Base-by-base conservation (phyloP, 2,329 filamentous ascomycete species). In the Aureobasidium sp. region DNA sequence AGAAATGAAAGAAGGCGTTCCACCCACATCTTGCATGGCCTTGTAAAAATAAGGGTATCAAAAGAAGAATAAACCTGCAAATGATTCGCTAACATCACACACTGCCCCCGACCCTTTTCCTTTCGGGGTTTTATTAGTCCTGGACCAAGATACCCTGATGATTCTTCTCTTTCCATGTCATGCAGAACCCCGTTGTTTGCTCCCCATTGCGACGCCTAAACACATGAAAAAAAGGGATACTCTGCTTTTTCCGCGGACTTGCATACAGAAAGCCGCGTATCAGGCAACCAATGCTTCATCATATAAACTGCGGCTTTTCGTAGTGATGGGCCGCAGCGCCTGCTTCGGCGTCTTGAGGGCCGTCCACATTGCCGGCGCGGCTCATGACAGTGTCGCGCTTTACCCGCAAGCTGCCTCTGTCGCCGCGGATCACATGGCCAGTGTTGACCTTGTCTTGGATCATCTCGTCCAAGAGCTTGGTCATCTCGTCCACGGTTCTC, bases 391-490 rank as follows among this genome's bases (percentile, higher is more conserved):
- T 70, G 56, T 70, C 69, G 37, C 69, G 61, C 65, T 70, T 70
- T 14, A 70, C 66, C 52, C 85, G 83, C 56, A 90, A 82, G 69
- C 86, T 90, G 88, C 64, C 87, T 80, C 57, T 77, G 77, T 58
- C 86, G 82, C 60, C 51, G 15, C 69, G 88, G 85, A 34, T 90
- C 25, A 90, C 77, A 61, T 90, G 85, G 25, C 89, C 90, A 58
- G 81, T 85, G 68, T 94, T 89, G 59, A 95, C 88, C 63, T 89
- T 86, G 70, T 93, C 89, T 71, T 92, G 89, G 64, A 97, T 94
- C 93, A 97, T 97, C 76, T 96, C 91, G 70, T 97, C 93, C 29
- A 97, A 82, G 78, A 97, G 91, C 69, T 87, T 85, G 67, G 90
- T 96, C 86, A 97, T 92, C 75, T 96, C 92, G 68, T 96, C 91